Evolutionary conservation across 495 filamentous ascomycete genomes (phyloP).

Genomic region (Geopyxis carbonaria): DNA sequence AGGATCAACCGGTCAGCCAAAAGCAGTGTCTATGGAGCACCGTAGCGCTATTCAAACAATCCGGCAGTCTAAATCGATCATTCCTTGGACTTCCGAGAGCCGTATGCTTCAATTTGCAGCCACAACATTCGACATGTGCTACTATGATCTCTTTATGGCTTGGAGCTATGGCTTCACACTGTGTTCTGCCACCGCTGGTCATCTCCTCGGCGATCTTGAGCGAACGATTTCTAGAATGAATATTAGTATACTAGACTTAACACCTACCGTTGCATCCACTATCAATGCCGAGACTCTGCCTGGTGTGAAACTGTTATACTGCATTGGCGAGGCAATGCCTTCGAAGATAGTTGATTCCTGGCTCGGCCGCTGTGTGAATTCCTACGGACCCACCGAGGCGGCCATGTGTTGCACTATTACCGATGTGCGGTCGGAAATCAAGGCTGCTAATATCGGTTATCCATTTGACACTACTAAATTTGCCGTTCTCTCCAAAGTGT

Average conservation of each 20-base stretch:
- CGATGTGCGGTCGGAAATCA: conserved; percentile 9
- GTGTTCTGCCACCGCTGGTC: conserved; percentile 25
- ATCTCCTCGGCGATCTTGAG: conserved; percentile 25
- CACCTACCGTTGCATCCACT: conserved; percentile 29
- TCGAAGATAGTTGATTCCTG: conserved; percentile 38
- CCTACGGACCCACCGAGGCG: conserved; percentile 38
- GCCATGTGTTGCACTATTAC: conserved; percentile 25
- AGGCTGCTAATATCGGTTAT: conserved; percentile 22
- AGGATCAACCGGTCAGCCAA: conserved; percentile 28
- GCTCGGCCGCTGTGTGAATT: conserved; percentile 39
- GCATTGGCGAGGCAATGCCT: conserved; percentile 38
- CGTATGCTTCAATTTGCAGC: conserved; percentile 29
- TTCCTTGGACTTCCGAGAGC: conserved; percentile 26
- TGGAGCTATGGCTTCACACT: conserved; percentile 29
- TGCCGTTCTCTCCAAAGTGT: conserved; percentile 8
- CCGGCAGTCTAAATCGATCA: conserved; percentile 18
- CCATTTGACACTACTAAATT: conserved; percentile 23
- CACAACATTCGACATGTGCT: conserved; percentile 33
- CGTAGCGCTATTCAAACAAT: conserved; percentile 28
- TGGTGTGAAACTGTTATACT: conserved; percentile 27
- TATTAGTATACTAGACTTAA: conserved; percentile 27
- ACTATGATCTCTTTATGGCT: conserved; percentile 32
- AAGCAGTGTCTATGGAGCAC: conserved; percentile 29
- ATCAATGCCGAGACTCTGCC: conserved; percentile 22
- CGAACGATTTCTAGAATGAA: conserved; percentile 22